A percentile compares a stretch with the other conserved stretches of the same genome.
Evolutionary conservation across 2,329 filamentous ascomycete genomes (phyloP).

Genomic region (Epichloe sylvatica): DNA sequence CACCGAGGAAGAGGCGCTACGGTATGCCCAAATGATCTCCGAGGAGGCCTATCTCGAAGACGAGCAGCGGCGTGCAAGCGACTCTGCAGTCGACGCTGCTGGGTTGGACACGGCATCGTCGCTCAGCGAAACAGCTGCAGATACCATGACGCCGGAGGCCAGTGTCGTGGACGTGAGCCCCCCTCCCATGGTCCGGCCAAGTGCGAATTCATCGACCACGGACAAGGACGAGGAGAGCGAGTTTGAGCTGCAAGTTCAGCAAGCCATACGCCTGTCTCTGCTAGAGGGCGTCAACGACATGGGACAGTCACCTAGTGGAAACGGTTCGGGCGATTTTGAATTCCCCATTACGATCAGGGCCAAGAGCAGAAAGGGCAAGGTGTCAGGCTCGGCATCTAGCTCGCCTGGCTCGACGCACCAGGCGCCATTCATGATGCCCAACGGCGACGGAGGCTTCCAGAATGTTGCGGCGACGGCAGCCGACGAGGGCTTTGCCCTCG

Average conservation of each 20-base stretch:
- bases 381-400: conserved; percentile 15
- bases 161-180: conserved; percentile 31
- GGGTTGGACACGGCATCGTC: conserved; percentile 30
- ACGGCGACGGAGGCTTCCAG: conserved; percentile 8
- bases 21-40: conserved; percentile 53
- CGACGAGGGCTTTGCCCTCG: conserved; percentile 47
- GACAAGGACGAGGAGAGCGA: conserved; percentile 30
- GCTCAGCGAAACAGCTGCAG: conserved; percentile 26
- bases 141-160: conserved; percentile 41
- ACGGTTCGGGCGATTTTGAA: conserved; percentile 35
- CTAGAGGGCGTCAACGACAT: conserved; percentile 39
- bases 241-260: conserved; percentile 47
- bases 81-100: conserved; percentile 33
- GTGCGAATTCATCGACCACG: background rate
- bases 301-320: conserved; percentile 30
- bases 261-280: conserved; percentile 47
- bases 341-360: conserved; percentile 36
- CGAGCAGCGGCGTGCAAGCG: conserved; percentile 39
- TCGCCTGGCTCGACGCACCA: conserved; percentile 24
- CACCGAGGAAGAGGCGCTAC: conserved; percentile 50
- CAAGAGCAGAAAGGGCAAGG: conserved; percentile 28
- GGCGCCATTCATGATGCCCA: conserved; percentile 14
- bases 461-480: conserved; percentile 8
- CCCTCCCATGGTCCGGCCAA: conserved; percentile 10
- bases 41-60: conserved; percentile 45